Evolutionary conservation across 306 rosid species (phyloP).

Genomic region (Parietaria judaica): DNA sequence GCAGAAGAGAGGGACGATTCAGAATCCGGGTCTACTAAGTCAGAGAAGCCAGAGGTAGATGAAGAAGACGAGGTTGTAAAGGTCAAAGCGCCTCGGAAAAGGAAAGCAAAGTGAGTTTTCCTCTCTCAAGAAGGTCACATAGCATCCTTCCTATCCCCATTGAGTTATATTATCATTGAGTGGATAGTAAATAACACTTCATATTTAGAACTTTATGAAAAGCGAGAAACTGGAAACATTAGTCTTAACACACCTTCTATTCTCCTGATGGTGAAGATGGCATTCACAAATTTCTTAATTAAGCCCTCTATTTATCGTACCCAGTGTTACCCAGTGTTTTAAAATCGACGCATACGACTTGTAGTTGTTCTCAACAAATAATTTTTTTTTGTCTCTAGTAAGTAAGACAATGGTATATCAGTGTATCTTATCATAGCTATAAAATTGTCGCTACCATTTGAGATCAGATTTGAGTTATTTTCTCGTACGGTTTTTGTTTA

Average conservation of each 20-base stretch:
- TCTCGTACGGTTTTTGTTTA: not conserved
- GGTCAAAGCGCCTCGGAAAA: conserved; percentile 3
- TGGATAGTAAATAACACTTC: not conserved
- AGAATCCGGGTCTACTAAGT: conserved; percentile 16
- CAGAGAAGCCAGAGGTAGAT: conserved; percentile 16
- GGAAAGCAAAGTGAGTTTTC: conserved; percentile 21
- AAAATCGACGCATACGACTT: no score
- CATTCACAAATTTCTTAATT: no score
- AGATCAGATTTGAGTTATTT: not conserved
- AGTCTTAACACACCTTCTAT: no score
- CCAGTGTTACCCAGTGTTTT: no score
- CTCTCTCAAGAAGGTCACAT: not conserved
- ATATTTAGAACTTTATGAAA: not conserved
- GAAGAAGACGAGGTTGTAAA: conserved; percentile 8
- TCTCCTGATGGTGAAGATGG: no score
- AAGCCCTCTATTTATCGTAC: no score
- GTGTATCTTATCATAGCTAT: not conserved
- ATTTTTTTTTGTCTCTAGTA: no score
- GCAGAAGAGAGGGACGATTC: conserved; percentile 23
- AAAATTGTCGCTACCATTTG: not conserved
- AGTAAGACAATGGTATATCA: no score
- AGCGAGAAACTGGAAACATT: not conserved
- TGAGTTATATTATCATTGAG: not conserved
- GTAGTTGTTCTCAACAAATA: no score
- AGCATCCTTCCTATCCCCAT: not conserved